Base-by-base conservation (phyloP, 805 yeast species). In the Torulaspora franciscae region DNA sequence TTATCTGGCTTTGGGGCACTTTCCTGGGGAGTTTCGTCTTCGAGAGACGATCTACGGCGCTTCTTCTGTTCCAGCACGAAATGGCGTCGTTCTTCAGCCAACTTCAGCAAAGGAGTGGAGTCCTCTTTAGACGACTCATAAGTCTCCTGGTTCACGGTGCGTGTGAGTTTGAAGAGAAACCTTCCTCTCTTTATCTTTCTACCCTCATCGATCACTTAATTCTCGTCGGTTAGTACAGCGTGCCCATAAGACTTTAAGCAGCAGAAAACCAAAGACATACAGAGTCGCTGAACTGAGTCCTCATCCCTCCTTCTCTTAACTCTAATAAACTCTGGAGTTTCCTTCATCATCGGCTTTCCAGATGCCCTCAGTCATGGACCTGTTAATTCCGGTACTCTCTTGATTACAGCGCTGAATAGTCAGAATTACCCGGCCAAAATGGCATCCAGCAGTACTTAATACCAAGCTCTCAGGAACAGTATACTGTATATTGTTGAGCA, bases 231-330 rank as follows among this genome's bases (percentile, higher is more conserved):
- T 39, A 39, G 37, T 39, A 39, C 17, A 14, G 9, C 5, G 15
- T 19, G 7, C 17, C 11, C 11, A 10, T 8, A 9, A 10, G 11
- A 8, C 11, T 7, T 10, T 11, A 2, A 27, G 6, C 29, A 6
- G 29, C 6, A 14, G 14, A 14, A 6, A 14, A 13, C 5, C 22
- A 19, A 19, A 19, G 22, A 59, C 71, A 37, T 57, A 69, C 71
- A 55, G 56, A 90, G 72, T 1, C 96, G 95, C 54, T 85, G 88
- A 19, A 91, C 71, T 2, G 97, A 95, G 54, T 87, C 96, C 57
- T 88, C 93, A 42, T 79, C 81, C 48, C 96, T 74, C 58, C 84
- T 83, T 47, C 98, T 75, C 65, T 93, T 91, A 61, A 91, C 85
- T 47, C 96, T 75, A 34, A 91, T 80, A 22, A 84, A 72, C 42